These are phyloP conservation scores for Ceriops tagal DNA, from an alignment of 345 rosid genomes.

Conservation along the genomic window DNA sequence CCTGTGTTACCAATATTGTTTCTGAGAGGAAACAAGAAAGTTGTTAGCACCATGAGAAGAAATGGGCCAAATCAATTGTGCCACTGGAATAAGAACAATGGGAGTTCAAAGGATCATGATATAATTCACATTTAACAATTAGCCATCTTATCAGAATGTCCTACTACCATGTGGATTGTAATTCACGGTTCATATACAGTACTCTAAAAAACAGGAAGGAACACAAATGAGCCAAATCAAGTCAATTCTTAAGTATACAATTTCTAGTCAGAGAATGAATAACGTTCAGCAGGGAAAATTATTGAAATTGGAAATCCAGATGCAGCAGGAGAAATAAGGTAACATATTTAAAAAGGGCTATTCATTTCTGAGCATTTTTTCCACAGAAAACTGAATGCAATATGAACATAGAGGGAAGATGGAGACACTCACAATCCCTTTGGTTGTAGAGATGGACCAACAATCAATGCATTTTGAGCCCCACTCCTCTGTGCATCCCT, in stretches of 20 bases:
- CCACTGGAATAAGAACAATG: background rate
- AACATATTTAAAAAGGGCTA: background rate
- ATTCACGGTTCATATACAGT: background rate
- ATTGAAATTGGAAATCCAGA: background rate
- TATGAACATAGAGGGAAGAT: background rate
- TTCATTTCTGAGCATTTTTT: too few species aligned
- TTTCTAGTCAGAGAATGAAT: background rate
- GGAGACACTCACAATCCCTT: slow-evolving; percentile 49
- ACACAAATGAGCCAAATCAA: too few species aligned
- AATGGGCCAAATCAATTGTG: background rate
- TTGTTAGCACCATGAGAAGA: slow-evolving; percentile 14
- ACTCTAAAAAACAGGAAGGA: background rate
- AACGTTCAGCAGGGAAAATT: background rate
- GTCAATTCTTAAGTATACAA: too few species aligned
- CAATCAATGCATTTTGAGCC: slow-evolving; percentile 59
- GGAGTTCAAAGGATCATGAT: too few species aligned
- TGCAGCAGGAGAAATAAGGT: background rate
- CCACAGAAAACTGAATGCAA: background rate
- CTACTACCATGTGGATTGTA: too few species aligned
- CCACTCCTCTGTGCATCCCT: slow-evolving; percentile 46
- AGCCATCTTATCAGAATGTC: too few species aligned
- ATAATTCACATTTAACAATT: too few species aligned
- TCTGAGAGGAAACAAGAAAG: slow-evolving; percentile 32
- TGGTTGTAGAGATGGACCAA: slow-evolving; percentile 78
- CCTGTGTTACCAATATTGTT: slow-evolving; percentile 51